Base-by-base conservation (phyloP, 2,329 filamentous ascomycete genomes). In the Fusarium sp. region DNA sequence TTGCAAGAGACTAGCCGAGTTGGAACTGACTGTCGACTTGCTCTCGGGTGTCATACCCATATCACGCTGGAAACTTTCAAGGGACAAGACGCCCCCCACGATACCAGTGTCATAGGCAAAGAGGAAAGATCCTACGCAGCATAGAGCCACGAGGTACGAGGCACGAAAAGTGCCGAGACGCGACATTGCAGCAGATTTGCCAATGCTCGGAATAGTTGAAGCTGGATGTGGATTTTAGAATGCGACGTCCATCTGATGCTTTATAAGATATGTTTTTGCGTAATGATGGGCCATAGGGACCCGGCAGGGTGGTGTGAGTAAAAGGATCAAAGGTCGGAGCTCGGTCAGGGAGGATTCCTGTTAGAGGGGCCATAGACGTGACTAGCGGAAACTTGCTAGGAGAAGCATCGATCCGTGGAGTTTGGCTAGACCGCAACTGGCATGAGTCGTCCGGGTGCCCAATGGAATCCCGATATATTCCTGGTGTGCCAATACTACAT, bases 41-140 rank as follows among this genome's bases (percentile, higher is more conserved):
- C 81, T 76, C 8, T 69, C 72, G 2, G 77, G 72, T 5, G 72
- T 79, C 63, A 82, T 81, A 20, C 81, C 76, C 71, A 85, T 84
- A 67, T 85, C 84, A 10, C 73, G 68, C 39, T 83, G 81, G 73
- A 85, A 85, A 25, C 81, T 81, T 37, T 77, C 59, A 10, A 85
- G 78, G 7, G 82, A 83, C 45, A 85, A 74, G 54, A 85, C 81
- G 7, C 84, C 83, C 11, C 85, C 85, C 18, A 85, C 79, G 41
- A 85, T 83, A 18, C 84, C 84, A 2, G 84, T 85, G 68, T 85
- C 84, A 64, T 86, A 85, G 68, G 83, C 83, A 71, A 81, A 82
- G 37, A 85, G 77, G 68, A 85, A 86, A 2, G 83, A 84, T 14
- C 81, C 82, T 23, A 81, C 76, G 74, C 83, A 84, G 79, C 79